Percentiles rank a stretch among this genome's conserved stretches.
Conservation (phyloP, 177 flowering plant genomes). For the Vitis hybrid region DNA sequence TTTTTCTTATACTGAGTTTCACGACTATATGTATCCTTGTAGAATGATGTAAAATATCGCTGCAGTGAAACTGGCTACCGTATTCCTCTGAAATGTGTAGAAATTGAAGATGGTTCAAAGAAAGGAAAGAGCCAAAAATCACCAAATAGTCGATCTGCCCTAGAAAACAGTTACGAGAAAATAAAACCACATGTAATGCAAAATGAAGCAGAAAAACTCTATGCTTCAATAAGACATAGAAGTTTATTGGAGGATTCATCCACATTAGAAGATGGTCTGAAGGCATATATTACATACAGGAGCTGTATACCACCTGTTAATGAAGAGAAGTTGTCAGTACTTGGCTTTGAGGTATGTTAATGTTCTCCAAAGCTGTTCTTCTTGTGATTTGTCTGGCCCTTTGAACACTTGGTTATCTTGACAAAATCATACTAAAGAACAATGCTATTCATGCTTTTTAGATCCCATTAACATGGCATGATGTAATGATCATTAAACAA, state of each 20-base stretch:
- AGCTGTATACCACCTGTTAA: slow-evolving; percentile 73
- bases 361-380: neutral
- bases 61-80: slow-evolving; percentile 98
- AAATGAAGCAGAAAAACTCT: slow-evolving; percentile 14
- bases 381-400: neutral
- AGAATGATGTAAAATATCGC: slow-evolving; percentile 72
- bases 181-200: slow-evolving; percentile 15
- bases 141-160: slow-evolving; percentile 41
- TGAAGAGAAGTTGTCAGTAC: slow-evolving; percentile 75
- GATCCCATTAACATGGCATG: no score
- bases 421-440: neutral
- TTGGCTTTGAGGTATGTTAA: slow-evolving; percentile 82
- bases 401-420: neutral
- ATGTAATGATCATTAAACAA: no score
- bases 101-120: slow-evolving; percentile 32
- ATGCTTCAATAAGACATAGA: slow-evolving; percentile 30
- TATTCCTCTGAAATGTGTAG: slow-evolving; percentile 72
- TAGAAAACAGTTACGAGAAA: slow-evolving; percentile 28
- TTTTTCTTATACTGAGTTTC: neutral
- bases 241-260: slow-evolving; percentile 41
- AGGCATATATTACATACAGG: slow-evolving; percentile 70
- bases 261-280: slow-evolving; percentile 24
- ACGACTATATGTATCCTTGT: slow-evolving; percentile 15
- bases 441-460: no score
- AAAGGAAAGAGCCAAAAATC: slow-evolving; percentile 26